Evolutionary conservation across 768 basidiomycete species (phyloP), one percentile per base, ranked within the genome.

Genomic region (Lactarius hengduanensis): DNA sequence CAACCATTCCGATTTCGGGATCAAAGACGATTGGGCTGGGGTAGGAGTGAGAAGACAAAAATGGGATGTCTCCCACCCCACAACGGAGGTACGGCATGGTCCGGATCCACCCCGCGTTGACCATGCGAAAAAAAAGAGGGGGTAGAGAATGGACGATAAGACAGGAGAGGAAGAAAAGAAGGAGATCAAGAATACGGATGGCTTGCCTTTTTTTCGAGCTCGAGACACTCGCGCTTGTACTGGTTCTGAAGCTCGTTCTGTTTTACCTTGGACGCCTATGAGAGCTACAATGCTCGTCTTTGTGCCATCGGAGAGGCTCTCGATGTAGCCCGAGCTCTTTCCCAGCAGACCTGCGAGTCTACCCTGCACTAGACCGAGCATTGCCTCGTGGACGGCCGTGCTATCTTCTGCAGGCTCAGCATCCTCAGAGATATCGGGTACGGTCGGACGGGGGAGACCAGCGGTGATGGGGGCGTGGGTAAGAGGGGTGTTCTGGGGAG

Each of bases 181-280:
- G 13, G 2, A 15, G 43, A 53, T 11, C 11, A 30, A 36, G 43
- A 56, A 9, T 20, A 56, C 18, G 32, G 9, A 65, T 69, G 55
- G 73, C 84, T 61, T 70, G 92, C 94, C 83, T 96, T 97, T 81
- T 95, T 93, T 82, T 98, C 96, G 63, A 98, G 83, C 77, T 96
- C 93, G 56, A 97, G 82, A 73, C 95, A 93, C 77, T 98, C 96
- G 74, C 88, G 85, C 78, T 98, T 97, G 83, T 96, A 94, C 82
- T 94, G 85, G 72, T 90, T 90, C 76, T 97, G 94, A 54, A 98
- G 83, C 72, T 93, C 89, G 71, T 88, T 86, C 77, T 97, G 94
- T 80, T 94, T 89, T 72, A 86, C 86, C 78, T n/a, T 98, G 96
- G 54, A 99, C 83, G 61, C 96, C 96, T 77, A 97, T 96, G 74